Base-by-base conservation (phyloP, 1,139 yeast genomes). In the Blastobotrys aristatus region DNA sequence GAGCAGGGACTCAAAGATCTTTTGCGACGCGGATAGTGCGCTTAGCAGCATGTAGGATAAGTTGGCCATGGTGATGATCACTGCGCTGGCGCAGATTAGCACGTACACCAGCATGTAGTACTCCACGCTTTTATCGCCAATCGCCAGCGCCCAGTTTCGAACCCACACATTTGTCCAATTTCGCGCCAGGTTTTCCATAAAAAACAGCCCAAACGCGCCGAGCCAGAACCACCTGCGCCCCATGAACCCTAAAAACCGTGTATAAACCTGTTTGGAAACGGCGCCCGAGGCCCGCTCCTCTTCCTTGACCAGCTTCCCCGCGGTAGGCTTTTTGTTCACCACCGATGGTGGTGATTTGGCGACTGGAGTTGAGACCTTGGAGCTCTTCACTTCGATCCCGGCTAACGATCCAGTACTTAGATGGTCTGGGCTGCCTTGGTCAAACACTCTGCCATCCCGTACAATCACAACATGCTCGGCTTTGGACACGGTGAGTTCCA, bases 371-470 rank as follows among this genome's bases (percentile, higher is more conserved):
- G n/a, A n/a, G n/a, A n/a, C n/a, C n/a, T n/a, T n/a, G n/a, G n/a
- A n/a, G n/a, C n/a, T n/a, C n/a, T n/a, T n/a, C n/a, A n/a, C n/a
- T n/a, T n/a, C n/a, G n/a, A n/a, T n/a, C n/a, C n/a, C n/a, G n/a
- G n/a, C n/a, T n/a, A n/a, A n/a, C n/a, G n/a, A n/a, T n/a, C n/a
- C n/a, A n/a, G n/a, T 24, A 24, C 27, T 24, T 5, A 24, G 27
- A 20, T 33, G 11, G 37, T 87, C 85, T 70, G 97, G 92, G n/a
- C 80, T 62, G 46, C 97, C 97, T 66, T 85, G 94, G 26, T 76
- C 77, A 54, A 75, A 74, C 36, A 90, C 75, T 58, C 82, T 77
- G 60, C 97, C 98, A 62, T 90, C 85, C 40, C 86, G 88, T 80
- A 92, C 72, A 18, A 84, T 74, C 43, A 89, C 78, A 47, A 90